Evolutionary conservation across 768 basidiomycete genomes (phyloP), one percentile per base, ranked within the genome.

Genomic region (Imleria badia): DNA sequence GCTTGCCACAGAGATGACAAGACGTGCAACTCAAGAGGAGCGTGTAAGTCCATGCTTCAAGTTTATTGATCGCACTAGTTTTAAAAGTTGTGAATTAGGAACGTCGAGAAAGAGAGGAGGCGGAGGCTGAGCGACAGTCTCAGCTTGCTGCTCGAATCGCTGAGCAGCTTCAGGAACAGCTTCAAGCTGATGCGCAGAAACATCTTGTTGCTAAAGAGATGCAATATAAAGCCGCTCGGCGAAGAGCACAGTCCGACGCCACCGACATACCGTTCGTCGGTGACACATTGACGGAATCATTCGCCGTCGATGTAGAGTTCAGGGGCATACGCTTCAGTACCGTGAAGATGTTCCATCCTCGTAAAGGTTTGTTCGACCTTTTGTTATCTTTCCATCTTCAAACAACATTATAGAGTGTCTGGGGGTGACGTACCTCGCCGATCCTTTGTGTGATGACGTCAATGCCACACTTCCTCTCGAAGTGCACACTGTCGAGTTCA

Each of bases 1-100:
- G 0, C 77, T 94, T 5, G 91, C 91, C 12, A 75, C 81, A 6
- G 81, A 92, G 67, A 92, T 93, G 91, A 85, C 76, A 43, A 81
- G 78, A 58, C 81, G 91, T 30, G 89, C 89, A 0, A 72, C 75
- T 57, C 85, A 89, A 46, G 84, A 86, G 67, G 85, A 90, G 62
- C 76, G 75, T 61, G 89, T 86, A 47, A 48, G 79, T 66, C 34
- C 45, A 34, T 38, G 6, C 47, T 54, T 33, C 15, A 34, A 26
- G 22, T 14, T 22, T 39, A 17, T 15, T 13, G 22, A 52, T 34
- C 36, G 40, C 11, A 23, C 26, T 20, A 9, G 2, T n/a, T 33
- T 13, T 44, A 13, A 66, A 34, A 9, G 45, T 35, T 11, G 48
- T 48, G 15, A 12, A 26, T 49, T 42, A 87, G 82, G 83, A 76